These are phyloP conservation scores for Hirsutella rhossiliensis DNA, from an alignment of 2,329 filamentous ascomycete genomes.

Conservation along the genomic window DNA sequence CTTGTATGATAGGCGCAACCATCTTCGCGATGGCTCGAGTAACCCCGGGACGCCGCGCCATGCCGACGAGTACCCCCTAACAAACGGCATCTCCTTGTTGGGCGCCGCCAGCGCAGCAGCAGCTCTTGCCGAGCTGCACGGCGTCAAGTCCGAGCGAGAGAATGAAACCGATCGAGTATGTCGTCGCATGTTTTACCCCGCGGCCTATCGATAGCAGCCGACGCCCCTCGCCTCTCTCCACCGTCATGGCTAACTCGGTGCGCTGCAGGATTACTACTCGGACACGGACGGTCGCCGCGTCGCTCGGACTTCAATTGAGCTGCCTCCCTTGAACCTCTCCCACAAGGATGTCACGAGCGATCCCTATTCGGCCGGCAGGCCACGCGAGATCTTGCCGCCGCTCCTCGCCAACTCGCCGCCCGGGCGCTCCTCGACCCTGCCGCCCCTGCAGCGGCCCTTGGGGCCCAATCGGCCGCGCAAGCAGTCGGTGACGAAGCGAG, in stretches of 20 bases:
- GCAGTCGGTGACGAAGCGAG: slow-evolving; percentile 72
- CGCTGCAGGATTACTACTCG: slow-evolving; percentile 50
- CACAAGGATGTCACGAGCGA: slow-evolving; percentile 59
- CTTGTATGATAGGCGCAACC: slow-evolving; percentile 43
- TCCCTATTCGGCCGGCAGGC: slow-evolving; percentile 50
- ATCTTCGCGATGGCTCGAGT: slow-evolving; percentile 49
- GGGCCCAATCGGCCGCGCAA: slow-evolving; percentile 67
- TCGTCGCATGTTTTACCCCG: slow-evolving; percentile 14
- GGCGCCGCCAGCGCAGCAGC: slow-evolving; percentile 63
- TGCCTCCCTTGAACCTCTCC: slow-evolving; percentile 53
- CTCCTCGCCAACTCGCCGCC: slow-evolving; percentile 73
- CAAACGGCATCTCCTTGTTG: slow-evolving; percentile 32
- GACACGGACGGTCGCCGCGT: slow-evolving; percentile 55
- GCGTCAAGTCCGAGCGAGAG: slow-evolving; percentile 62
- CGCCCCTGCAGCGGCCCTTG: slow-evolving; percentile 64
- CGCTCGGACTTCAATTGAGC: slow-evolving; percentile 56
- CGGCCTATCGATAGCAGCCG: slow-evolving; percentile 13
- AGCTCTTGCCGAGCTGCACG: slow-evolving; percentile 71
- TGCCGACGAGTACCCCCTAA: slow-evolving; percentile 51
- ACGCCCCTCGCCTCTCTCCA: slow-evolving; percentile 1
- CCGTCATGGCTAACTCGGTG: neutral
- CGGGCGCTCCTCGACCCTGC: slow-evolving; percentile 76
- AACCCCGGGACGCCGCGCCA: slow-evolving; percentile 57
- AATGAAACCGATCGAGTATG: slow-evolving; percentile 69
- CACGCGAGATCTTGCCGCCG: slow-evolving; percentile 69